Conservation (phyloP, 805 yeast species). For the Barnettozyma sp. region DNA sequence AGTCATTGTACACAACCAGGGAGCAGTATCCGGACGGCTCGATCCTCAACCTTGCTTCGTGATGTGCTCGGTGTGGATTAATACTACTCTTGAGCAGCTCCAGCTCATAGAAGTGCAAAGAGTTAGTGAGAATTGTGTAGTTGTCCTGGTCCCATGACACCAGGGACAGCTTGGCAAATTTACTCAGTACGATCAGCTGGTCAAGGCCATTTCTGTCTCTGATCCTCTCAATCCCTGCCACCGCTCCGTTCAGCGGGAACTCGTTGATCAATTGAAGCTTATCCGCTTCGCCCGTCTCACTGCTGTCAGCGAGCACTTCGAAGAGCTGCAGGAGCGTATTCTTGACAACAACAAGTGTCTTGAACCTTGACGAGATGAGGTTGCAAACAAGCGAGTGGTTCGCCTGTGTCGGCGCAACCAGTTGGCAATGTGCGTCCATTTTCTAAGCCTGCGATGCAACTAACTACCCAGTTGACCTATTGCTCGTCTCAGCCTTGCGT, state of each 20-base stretch:
- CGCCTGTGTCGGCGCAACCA: conserved; percentile 2
- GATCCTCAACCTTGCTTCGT: conserved; percentile 25
- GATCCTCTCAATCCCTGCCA: conserved; percentile 49
- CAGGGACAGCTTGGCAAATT: conserved; percentile 70
- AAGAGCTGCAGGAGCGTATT: conserved; percentile 50
- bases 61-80: conserved; percentile 26
- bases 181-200: conserved; percentile 58
- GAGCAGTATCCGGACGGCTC: conserved; percentile 59
- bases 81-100: conserved; percentile 46
- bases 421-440: conserved; percentile 3
- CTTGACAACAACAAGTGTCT: conserved; percentile 61
- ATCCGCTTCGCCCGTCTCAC: no score
- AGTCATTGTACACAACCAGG: conserved; percentile 56
- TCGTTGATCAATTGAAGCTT: conserved; percentile 45
- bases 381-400: conserved; percentile 1
- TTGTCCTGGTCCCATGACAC: conserved; percentile 56
- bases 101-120: conserved; percentile 82
- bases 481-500: no score
- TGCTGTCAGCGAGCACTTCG: conserved; percentile 15
- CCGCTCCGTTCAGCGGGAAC: conserved; percentile 62
- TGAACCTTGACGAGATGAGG: conserved; percentile 9
- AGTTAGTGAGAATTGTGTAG: conserved; percentile 58
- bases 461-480: no score
- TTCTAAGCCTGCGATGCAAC: no score
- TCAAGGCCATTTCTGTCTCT: conserved; percentile 37